Evolutionary conservation across 345 rosid species (phyloP).

Genomic region (Alliaria petiolata): DNA sequence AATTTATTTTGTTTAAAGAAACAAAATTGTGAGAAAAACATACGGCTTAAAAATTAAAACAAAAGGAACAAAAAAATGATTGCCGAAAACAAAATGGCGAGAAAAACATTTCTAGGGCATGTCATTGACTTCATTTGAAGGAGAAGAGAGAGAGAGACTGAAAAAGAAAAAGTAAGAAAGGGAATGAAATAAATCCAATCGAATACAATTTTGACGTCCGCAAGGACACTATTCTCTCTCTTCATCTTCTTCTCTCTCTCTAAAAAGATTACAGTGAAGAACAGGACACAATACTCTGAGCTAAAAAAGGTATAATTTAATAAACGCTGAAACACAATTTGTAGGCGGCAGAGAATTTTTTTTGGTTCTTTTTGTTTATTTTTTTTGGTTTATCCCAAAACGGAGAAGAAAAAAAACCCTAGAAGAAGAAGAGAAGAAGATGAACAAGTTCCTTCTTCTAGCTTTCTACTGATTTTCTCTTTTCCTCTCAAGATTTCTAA

Average conservation of each 20-base stretch:
- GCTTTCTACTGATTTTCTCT: slow-evolving; percentile 15
- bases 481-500: background rate
- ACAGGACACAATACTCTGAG: slow-evolving; percentile 42
- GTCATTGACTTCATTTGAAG: slow-evolving; percentile 50
- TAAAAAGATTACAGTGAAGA: slow-evolving; percentile 53
- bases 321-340: slow-evolving; percentile 18
- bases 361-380: slow-evolving; percentile 11
- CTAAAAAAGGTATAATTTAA: slow-evolving; percentile 8
- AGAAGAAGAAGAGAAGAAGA: slow-evolving; percentile 25
- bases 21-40: too few species aligned
- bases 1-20: too few species aligned
- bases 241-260: slow-evolving; percentile 34
- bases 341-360: slow-evolving; percentile 21
- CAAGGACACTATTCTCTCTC: slow-evolving; percentile 55
- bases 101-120: slow-evolving; percentile 20
- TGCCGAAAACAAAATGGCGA: background rate
- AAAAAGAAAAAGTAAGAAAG: slow-evolving; percentile 34
- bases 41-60: background rate
- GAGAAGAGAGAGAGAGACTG: slow-evolving; percentile 22
- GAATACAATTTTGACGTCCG: slow-evolving; percentile 92
- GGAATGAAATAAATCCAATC: slow-evolving; percentile 61
- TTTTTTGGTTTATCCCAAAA: slow-evolving; percentile 15
- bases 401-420: slow-evolving; percentile 31
- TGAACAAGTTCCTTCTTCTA: background rate
- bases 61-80: background rate